A percentile compares a stretch with the other conserved stretches of the same genome.
Evolutionary conservation across 257 asterid genomes (phyloP).

Genomic region (Gentiana macrophylla): DNA sequence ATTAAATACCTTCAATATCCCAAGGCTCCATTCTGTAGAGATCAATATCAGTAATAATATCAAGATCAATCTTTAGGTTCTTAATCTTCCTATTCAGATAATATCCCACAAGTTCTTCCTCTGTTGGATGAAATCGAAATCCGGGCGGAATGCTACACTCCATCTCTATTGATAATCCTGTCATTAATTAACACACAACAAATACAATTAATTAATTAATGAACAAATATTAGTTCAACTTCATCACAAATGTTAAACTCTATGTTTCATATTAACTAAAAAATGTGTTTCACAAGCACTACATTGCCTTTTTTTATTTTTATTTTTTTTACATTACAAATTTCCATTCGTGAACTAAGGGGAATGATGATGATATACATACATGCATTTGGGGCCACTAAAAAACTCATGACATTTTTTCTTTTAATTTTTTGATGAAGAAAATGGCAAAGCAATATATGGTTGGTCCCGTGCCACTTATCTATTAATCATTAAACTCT

Average conservation of each 20-base stretch:
- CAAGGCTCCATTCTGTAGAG: constrained; percentile 95
- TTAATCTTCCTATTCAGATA: constrained; percentile 70
- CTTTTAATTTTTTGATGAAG: too few species aligned
- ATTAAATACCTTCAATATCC: constrained; percentile 69
- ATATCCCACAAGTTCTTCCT: constrained; percentile 89
- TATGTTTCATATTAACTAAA: neutral
- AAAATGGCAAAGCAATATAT: too few species aligned
- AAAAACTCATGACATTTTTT: neutral
- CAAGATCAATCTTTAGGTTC: constrained; percentile 57
- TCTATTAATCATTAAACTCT: constrained; percentile 4
- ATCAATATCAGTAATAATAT: constrained; percentile 71
- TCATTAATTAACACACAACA: constrained; percentile 2
- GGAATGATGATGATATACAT: constrained; percentile 23
- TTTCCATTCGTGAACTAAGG: constrained; percentile 64
- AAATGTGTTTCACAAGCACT: constrained; percentile 49
- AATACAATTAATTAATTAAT: neutral
- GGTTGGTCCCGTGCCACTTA: too few species aligned
- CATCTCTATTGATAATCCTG: constrained; percentile 26
- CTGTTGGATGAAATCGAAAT: constrained; percentile 89
- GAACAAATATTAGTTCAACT: neutral
- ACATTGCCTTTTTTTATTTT: constrained; percentile 15
- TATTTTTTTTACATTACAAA: constrained; percentile 19
- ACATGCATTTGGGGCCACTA: constrained; percentile 11
- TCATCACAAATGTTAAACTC: neutral
- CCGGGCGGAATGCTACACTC: constrained; percentile 88